A percentile compares a stretch with the other conserved stretches of the same genome.
These are phyloP conservation scores for Myxozyma melibiosi DNA, from an alignment of 805 yeast species.

Conservation along the genomic window DNA sequence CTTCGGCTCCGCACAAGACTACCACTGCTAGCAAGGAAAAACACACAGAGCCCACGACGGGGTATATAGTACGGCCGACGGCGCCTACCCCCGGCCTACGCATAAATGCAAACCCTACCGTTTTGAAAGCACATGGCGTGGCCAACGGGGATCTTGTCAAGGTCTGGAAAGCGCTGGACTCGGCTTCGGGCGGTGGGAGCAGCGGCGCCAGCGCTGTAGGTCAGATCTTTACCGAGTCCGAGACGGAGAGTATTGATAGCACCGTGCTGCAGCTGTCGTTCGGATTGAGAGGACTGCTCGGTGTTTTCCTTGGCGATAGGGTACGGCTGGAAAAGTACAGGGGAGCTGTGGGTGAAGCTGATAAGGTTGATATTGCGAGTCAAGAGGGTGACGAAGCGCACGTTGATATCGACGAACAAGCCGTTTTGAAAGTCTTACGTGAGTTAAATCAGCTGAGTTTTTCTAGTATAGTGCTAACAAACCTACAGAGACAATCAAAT, in stretches of 20 bases:
- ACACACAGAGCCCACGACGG: conserved; percentile 12
- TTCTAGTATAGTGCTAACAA: conserved; percentile 37
- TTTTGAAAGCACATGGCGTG: conserved; percentile 15
- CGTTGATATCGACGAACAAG: neutral
- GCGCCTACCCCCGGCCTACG: conserved; percentile 18
- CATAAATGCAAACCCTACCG: conserved; percentile 11
- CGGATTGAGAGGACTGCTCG: conserved; percentile 47
- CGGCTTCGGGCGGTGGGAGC: neutral
- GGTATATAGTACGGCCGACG: conserved; percentile 29
- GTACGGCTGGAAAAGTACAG: conserved; percentile 50
- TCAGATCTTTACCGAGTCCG: conserved; percentile 16
- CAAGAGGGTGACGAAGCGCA: conserved; percentile 34
- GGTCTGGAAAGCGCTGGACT: conserved; percentile 15
- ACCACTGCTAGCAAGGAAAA: neutral
- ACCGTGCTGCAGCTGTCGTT: conserved; percentile 36
- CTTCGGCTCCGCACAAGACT: neutral
- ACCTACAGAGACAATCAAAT: conserved; percentile 45
- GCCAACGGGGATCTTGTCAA: conserved; percentile 22
- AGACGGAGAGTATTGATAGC: conserved; percentile 8
- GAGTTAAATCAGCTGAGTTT: neutral
- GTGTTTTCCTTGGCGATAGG: conserved; percentile 55
- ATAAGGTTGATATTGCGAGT: conserved; percentile 44
- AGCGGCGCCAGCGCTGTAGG: conserved; percentile 13
- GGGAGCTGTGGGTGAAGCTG: conserved; percentile 54
- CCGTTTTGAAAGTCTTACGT: conserved; percentile 5